Evolutionary conservation across 164 flowering plant genomes (phyloP).

Genomic region (Annona cherimola): DNA sequence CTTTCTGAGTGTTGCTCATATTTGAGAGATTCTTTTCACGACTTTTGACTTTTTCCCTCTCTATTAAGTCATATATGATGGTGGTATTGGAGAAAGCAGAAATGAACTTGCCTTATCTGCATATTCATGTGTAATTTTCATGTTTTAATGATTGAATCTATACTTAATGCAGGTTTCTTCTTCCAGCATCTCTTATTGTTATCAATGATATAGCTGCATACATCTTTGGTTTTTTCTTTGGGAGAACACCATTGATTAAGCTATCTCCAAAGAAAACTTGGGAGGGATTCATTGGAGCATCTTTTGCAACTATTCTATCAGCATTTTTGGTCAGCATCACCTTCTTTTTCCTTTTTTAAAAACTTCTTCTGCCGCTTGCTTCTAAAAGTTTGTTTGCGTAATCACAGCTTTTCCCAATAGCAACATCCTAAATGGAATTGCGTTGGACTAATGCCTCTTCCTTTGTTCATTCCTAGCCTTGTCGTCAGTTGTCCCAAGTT

Average conservation of each 20-base stretch:
- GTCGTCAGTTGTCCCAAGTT: no score
- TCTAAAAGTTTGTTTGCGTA: not conserved
- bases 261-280: conserved; percentile 98
- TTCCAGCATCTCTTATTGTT: conserved; percentile 94
- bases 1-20: not conserved
- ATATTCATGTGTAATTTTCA: not conserved
- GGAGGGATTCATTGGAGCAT: conserved; percentile 99
- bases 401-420: not conserved
- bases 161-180: conserved; percentile 81
- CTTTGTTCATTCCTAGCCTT: not conserved
- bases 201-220: conserved; percentile 96
- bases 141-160: not conserved
- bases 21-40: not conserved
- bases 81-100: not conserved
- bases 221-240: conserved; percentile 92
- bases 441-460: not conserved
- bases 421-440: not conserved
- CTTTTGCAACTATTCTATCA: conserved; percentile 70
- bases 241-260: conserved; percentile 90
- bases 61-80: no score
- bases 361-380: not conserved
- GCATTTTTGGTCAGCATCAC: conserved; percentile 66
- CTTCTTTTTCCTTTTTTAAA: not conserved
- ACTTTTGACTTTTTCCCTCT: not conserved
- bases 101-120: not conserved